Evolutionary conservation across 1,284 basidiomycete species (phyloP).

Genomic region (Cerrena zonata): DNA sequence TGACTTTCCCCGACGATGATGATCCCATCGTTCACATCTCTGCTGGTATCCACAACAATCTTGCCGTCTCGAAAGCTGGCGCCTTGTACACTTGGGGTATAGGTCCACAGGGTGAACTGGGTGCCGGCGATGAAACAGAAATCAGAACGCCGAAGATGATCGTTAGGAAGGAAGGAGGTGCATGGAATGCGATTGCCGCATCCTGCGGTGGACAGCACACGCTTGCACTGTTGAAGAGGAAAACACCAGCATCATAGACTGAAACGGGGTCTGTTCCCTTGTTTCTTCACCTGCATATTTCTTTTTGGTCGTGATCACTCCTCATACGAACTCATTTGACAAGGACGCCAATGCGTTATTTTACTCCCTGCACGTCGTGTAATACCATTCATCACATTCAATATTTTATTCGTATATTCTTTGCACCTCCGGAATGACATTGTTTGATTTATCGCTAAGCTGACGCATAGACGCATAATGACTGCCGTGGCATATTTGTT

Average conservation of each 20-base stretch:
- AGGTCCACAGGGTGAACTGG: conserved; percentile 67
- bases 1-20: conserved; percentile 61
- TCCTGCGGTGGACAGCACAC: conserved; percentile 69
- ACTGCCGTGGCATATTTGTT: too few relatives aligned
- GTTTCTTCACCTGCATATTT: neutral
- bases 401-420: neutral
- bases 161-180: conserved; percentile 58
- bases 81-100: conserved; percentile 83
- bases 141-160: conserved; percentile 52
- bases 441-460: neutral
- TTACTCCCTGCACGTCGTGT: neutral
- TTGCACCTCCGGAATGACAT: neutral
- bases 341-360: neutral
- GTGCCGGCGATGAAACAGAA: conserved; percentile 52
- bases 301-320: neutral
- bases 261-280: neutral
- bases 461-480: too few relatives aligned
- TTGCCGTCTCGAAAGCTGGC: conserved; percentile 73
- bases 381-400: neutral
- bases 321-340: neutral
- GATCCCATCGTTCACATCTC: conserved; percentile 66
- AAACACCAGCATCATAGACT: conserved; percentile 15
- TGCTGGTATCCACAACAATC: conserved; percentile 73
- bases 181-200: conserved; percentile 53
- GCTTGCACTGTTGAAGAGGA: conserved; percentile 59